Conservation (phyloP, 495 filamentous ascomycete species). For the Chaetomidium leptoderma region DNA sequence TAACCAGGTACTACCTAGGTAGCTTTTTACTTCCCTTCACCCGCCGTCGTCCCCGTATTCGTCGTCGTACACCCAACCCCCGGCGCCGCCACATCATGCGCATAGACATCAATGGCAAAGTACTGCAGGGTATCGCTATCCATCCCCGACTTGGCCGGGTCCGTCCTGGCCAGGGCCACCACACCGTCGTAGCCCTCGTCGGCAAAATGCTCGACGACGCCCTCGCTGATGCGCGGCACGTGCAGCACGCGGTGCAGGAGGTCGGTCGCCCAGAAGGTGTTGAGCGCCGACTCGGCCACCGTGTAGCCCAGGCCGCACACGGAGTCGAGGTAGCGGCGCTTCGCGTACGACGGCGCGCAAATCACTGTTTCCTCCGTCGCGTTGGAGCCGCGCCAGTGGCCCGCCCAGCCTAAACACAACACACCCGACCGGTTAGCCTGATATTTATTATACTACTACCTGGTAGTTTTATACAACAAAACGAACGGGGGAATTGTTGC, state of each 20-base stretch:
- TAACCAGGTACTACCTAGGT: background rate
- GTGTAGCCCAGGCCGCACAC: slow-evolving; percentile 54
- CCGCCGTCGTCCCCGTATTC: slow-evolving; percentile 41
- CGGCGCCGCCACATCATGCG: slow-evolving; percentile 49
- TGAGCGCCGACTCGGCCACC: slow-evolving; percentile 41
- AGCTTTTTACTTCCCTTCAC: too few relatives aligned
- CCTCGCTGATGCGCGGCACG: slow-evolving; percentile 50
- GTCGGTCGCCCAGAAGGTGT: slow-evolving; percentile 55
- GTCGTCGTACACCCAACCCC: slow-evolving; percentile 50
- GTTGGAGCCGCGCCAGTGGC: slow-evolving; percentile 57
- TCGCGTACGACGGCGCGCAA: slow-evolving; percentile 51
- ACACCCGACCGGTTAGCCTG: too few relatives aligned
- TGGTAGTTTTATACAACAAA: too few relatives aligned
- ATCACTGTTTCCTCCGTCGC: slow-evolving; percentile 58
- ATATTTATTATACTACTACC: too few relatives aligned
- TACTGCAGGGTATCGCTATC: slow-evolving; percentile 54
- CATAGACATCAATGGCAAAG: slow-evolving; percentile 57
- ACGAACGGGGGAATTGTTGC: too few relatives aligned
- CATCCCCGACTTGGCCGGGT: slow-evolving; percentile 39
- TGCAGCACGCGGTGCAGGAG: slow-evolving; percentile 56
- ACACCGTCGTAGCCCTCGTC: slow-evolving; percentile 49
- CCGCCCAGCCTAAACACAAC: slow-evolving; percentile 52
- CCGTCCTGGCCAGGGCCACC: slow-evolving; percentile 41
- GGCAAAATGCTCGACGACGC: slow-evolving; percentile 51
- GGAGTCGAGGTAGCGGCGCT: slow-evolving; percentile 46